These are phyloP conservation scores for Beauveria caledonica DNA, from an alignment of 2,329 filamentous ascomycete genomes.

Conservation along the genomic window DNA sequence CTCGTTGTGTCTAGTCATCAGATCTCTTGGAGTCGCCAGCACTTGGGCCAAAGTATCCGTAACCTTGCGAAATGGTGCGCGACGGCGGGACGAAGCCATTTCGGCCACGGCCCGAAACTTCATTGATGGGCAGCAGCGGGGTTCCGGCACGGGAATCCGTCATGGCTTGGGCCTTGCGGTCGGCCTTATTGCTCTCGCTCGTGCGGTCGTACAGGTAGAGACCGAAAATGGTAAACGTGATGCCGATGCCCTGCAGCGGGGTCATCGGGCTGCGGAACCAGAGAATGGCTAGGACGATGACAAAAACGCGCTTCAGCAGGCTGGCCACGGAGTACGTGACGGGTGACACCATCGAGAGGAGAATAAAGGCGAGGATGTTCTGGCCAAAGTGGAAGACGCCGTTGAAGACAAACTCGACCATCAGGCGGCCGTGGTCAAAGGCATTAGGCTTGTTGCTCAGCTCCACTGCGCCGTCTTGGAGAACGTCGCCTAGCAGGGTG, in stretches of 20 bases:
- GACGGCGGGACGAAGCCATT: background rate
- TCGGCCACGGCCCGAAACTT: background rate
- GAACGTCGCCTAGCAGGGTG: constrained; percentile 65
- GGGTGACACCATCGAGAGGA: constrained; percentile 87
- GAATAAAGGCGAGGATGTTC: constrained; percentile 87
- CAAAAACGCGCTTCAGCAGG: constrained; percentile 93
- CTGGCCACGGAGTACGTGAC: constrained; percentile 96
- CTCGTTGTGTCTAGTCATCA: constrained; percentile 32
- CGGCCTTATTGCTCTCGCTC: constrained; percentile 78
- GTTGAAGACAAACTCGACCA: constrained; percentile 92
- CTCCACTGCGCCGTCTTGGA: constrained; percentile 70
- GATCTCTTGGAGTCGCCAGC: constrained; percentile 48
- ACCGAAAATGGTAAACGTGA: constrained; percentile 80
- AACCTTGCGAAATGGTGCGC: constrained; percentile 27
- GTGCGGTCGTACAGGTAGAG: constrained; percentile 95
- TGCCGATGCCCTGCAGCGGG: constrained; percentile 72
- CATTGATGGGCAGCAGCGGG: constrained; percentile 58
- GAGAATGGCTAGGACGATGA: constrained; percentile 87
- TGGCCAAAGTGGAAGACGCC: constrained; percentile 94
- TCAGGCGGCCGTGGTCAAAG: constrained; percentile 64
- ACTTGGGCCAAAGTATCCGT: constrained; percentile 34
- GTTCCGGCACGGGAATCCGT: constrained; percentile 24
- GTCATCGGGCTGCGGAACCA: constrained; percentile 95
- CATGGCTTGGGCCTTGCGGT: constrained; percentile 68
- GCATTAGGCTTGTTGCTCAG: constrained; percentile 52